Conservation (phyloP, 2,329 filamentous ascomycete species). For the Apiospora aurea region DNA sequence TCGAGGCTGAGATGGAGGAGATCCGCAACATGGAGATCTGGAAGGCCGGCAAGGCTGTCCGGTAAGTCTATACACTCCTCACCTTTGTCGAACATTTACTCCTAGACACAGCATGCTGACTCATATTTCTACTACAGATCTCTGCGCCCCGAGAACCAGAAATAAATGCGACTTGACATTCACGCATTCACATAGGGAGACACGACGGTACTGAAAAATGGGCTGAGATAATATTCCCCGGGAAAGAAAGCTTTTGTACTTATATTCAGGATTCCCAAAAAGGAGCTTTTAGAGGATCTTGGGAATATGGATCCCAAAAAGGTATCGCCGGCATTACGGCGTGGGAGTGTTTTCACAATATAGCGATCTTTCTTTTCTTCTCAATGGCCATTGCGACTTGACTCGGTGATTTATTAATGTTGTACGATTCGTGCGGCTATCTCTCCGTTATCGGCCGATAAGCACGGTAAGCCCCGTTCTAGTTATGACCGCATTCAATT, state of each 20-base stretch:
- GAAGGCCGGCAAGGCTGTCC: slow-evolving; percentile 97
- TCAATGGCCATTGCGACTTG: background rate
- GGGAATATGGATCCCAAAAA: slow-evolving; percentile 26
- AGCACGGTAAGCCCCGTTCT: slow-evolving; percentile 17
- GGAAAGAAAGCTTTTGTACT: slow-evolving; percentile 41
- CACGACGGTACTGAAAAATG: slow-evolving; percentile 34
- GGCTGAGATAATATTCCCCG: slow-evolving; percentile 34
- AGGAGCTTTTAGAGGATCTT: slow-evolving; percentile 30
- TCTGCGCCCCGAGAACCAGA: slow-evolving; percentile 87
- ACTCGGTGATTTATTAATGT: background rate
- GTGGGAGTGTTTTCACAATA: slow-evolving; percentile 15
- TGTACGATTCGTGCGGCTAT: background rate
- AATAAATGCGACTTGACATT: slow-evolving; percentile 55
- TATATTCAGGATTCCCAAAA: slow-evolving; percentile 45
- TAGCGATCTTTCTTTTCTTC: slow-evolving; percentile 8
- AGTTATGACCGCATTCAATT: slow-evolving; percentile 7
- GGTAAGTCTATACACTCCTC: slow-evolving; percentile 56
- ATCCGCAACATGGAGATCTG: slow-evolving; percentile 99
- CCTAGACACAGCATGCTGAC: slow-evolving; percentile 31
- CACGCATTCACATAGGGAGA: slow-evolving; percentile 31
- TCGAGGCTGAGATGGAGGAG: slow-evolving; percentile 98
- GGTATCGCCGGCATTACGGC: slow-evolving; percentile 5
- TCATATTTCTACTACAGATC: slow-evolving; percentile 52
- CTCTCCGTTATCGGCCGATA: slow-evolving; percentile 35
- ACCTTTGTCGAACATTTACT: background rate